Percentiles rank a stretch among this genome's conserved stretches.
These are phyloP conservation scores for Plicaturopsis crispa DNA, from an alignment of 768 basidiomycete species.

Conservation along the genomic window DNA sequence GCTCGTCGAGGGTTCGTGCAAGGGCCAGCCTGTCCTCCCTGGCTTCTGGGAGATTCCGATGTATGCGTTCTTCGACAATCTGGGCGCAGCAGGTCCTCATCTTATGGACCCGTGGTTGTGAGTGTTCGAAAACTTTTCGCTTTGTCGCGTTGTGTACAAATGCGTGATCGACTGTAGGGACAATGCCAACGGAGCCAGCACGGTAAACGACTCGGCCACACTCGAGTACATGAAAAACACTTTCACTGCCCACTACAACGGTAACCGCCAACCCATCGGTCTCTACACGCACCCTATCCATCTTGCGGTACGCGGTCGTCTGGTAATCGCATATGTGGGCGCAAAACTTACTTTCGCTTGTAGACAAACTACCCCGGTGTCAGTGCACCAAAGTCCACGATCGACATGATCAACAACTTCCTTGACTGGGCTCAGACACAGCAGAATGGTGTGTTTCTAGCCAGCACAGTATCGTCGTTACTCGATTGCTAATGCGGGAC, in stretches of 20 bases:
- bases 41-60: constrained; percentile 85
- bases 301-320: constrained; percentile 37
- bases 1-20: constrained; percentile 43
- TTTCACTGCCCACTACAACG: constrained; percentile 67
- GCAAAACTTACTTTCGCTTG: constrained; percentile 5
- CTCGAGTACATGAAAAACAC: constrained; percentile 67
- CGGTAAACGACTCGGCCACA: constrained; percentile 53
- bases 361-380: constrained; percentile 57
- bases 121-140: constrained; percentile 25
- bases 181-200: constrained; percentile 39
- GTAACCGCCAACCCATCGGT: constrained; percentile 72
- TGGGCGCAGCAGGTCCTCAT: constrained; percentile 49
- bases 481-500: not conserved
- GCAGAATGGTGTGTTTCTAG: constrained; percentile 39
- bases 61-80: constrained; percentile 67
- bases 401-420: constrained; percentile 72
- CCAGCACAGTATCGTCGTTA: not conserved
- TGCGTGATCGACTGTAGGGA: constrained; percentile 29
- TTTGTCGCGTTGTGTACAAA: not conserved
- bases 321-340: not conserved
- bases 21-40: constrained; percentile 63
- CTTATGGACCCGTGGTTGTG: constrained; percentile 83
- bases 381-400: constrained; percentile 39
- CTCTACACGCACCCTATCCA: constrained; percentile 81
- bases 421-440: constrained; percentile 77